Conservation (phyloP, 2,329 filamentous ascomycete species). For the Thermomyces lanuginosus region DNA sequence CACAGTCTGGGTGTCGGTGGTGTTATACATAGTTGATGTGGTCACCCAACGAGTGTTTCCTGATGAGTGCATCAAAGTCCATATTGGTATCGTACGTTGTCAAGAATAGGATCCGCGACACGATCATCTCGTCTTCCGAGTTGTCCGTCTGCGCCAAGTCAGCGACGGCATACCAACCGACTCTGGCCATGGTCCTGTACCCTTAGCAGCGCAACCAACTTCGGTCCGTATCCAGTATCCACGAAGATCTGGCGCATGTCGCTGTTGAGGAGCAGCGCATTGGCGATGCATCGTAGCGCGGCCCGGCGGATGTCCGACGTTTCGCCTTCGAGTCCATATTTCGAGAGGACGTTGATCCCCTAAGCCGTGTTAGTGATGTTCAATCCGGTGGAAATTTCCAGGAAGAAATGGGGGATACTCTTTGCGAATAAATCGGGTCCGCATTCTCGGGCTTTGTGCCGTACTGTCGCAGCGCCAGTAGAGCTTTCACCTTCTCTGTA, state of each 20-base stretch:
- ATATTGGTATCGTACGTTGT: conserved; percentile 61
- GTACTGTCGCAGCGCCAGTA: conserved; percentile 57
- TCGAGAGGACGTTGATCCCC: conserved; percentile 58
- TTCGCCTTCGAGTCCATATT: conserved; percentile 54
- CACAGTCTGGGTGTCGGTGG: not conserved
- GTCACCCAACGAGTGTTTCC: conserved; percentile 49
- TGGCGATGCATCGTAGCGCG: conserved; percentile 68
- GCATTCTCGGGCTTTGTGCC: conserved; percentile 57
- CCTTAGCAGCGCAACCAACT: conserved; percentile 54
- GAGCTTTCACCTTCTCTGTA: conserved; percentile 24
- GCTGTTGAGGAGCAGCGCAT: conserved; percentile 57
- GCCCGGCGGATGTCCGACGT: conserved; percentile 51
- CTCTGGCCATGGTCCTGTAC: conserved; percentile 13
- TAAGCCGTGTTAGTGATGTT: conserved; percentile 26
- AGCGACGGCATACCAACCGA: conserved; percentile 1
- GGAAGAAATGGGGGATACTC: no score
- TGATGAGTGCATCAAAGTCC: conserved; percentile 48
- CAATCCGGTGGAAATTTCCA: no score
- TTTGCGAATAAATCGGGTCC: conserved; percentile 67
- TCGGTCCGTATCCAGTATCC: conserved; percentile 49
- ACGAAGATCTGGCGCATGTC: conserved; percentile 57
- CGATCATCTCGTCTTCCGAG: conserved; percentile 72
- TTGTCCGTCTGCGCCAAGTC: conserved; percentile 39
- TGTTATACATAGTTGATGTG: conserved; percentile 41
- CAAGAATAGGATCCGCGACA: conserved; percentile 62